Conservation (phyloP, 1,284 basidiomycete species). For the Microbotryomycetes sp. region DNA sequence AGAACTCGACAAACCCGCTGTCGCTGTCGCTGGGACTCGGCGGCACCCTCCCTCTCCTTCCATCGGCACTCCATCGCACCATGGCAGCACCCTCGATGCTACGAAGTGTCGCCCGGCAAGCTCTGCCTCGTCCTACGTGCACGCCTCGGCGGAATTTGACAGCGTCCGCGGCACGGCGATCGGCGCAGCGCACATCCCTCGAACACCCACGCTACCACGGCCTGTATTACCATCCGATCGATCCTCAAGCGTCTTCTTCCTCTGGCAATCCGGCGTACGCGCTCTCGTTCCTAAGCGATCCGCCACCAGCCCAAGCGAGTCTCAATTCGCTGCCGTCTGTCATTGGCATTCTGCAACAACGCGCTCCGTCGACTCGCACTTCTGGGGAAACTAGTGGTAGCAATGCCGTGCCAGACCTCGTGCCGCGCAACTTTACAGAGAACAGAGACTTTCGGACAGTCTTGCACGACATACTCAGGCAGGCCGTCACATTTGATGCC, state of each 20-base stretch:
- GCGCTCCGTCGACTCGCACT: neutral
- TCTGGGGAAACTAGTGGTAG: too few species aligned
- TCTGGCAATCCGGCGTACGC: neutral
- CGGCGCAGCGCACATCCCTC: too few species aligned
- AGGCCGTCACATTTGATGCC: slow-evolving; percentile 1
- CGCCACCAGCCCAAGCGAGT: slow-evolving; percentile 9
- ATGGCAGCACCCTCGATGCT: too few species aligned
- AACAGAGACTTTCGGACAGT: slow-evolving; percentile 19
- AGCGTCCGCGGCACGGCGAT: too few species aligned
- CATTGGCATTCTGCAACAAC: slow-evolving; percentile 10
- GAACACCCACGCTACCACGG: slow-evolving; percentile 12
- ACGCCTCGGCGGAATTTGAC: too few species aligned
- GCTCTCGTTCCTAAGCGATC: slow-evolving; percentile 21
- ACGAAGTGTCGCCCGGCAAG: too few species aligned
- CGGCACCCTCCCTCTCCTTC: too few species aligned
- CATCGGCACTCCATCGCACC: too few species aligned
- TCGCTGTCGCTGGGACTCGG: too few species aligned
- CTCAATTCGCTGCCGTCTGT: slow-evolving; percentile 23
- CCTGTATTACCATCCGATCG: slow-evolving; percentile 18
- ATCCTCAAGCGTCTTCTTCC: neutral
- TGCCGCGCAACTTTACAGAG: slow-evolving; percentile 20
- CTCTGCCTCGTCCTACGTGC: too few species aligned
- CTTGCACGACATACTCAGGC: slow-evolving; percentile 20
- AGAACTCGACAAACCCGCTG: too few species aligned
- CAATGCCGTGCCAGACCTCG: slow-evolving; percentile 5